phyloP scores from a whole-genome alignment of 2,329 filamentous ascomycete species.

The Sodiomyces alkalinus region DNA sequence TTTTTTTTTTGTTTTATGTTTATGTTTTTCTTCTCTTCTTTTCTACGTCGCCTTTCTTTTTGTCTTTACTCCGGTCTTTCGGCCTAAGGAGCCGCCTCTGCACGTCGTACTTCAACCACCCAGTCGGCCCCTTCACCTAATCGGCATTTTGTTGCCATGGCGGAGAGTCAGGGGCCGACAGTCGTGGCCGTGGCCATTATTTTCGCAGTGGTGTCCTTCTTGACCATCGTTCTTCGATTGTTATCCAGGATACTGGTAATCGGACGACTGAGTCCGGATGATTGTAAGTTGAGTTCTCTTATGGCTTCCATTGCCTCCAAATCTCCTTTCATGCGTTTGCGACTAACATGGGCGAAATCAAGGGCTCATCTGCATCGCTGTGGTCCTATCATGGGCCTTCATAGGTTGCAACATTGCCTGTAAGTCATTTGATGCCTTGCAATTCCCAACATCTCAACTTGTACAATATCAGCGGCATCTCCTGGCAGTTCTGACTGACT shows the following conservation, averaged over 20 bases:
- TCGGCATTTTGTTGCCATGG: constrained; percentile 5
- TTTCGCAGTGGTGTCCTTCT: constrained; percentile 20
- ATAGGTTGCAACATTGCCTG: constrained; percentile 17
- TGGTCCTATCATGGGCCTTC: constrained; percentile 15
- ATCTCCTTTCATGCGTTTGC: too few relatives aligned
- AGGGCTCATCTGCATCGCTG: constrained; percentile 8
- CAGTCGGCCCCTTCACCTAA: too few relatives aligned
- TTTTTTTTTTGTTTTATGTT: too few relatives aligned
- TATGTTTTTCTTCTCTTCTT: too few relatives aligned
- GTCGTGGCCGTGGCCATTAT: constrained; percentile 18
- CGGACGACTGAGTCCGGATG: constrained; percentile 15
- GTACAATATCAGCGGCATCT: neutral
- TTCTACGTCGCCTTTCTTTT: too few relatives aligned
- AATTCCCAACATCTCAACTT: neutral
- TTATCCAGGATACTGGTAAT: constrained; percentile 23
- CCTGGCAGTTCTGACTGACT: too few relatives aligned
- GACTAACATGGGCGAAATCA: too few relatives aligned
- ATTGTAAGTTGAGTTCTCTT: constrained; percentile 15
- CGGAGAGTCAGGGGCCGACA: constrained; percentile 17
- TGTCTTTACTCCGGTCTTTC: too few relatives aligned
- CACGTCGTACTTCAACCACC: too few relatives aligned
- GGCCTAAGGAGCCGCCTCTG: too few relatives aligned
- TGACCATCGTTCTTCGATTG: constrained; percentile 20
- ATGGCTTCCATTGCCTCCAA: too few relatives aligned
- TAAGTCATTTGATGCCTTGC: constrained; percentile 6